phyloP scores from a whole-genome alignment of 805 yeast species.

The Saturnispora dispora region DNA sequence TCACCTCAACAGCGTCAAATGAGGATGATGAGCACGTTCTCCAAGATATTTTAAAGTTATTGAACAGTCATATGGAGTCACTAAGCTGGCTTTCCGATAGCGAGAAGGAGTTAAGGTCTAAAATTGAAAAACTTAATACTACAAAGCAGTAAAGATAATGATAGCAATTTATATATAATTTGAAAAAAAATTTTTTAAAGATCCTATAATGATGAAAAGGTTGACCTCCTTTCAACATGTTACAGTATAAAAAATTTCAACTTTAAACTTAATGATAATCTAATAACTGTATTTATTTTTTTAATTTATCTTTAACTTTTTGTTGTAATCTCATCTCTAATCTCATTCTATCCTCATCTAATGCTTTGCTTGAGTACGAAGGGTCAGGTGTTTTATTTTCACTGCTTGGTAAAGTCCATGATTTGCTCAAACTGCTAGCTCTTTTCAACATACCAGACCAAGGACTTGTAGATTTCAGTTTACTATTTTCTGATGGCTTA shows the following conservation, averaged over 20 bases:
- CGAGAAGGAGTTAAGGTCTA: slow-evolving; percentile 58
- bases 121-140: slow-evolving; percentile 38
- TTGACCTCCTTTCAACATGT: not conserved
- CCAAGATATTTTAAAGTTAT: slow-evolving; percentile 66
- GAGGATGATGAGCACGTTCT: slow-evolving; percentile 31
- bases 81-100: slow-evolving; percentile 77
- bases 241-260: no score
- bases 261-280: not conserved
- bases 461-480: not conserved
- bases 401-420: slow-evolving; percentile 11
- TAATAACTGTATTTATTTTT: slow-evolving; percentile 10
- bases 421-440: slow-evolving; percentile 2
- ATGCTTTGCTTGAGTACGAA: not conserved
- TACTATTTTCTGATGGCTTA: not conserved
- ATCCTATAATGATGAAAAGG: not conserved
- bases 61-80: slow-evolving; percentile 84
- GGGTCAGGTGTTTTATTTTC: slow-evolving; percentile 3
- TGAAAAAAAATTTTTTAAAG: not conserved
- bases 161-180: not conserved
- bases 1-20: slow-evolving; percentile 20
- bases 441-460: slow-evolving; percentile 7
- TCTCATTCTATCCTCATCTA: slow-evolving; percentile 38
- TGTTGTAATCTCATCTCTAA: slow-evolving; percentile 42
- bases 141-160: slow-evolving; percentile 3
- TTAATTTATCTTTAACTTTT: slow-evolving; percentile 29